A percentile compares a stretch with the other conserved stretches of the same genome.
Evolutionary conservation across 306 rosid genomes (phyloP).

Genomic region (Vicia villosa): DNA sequence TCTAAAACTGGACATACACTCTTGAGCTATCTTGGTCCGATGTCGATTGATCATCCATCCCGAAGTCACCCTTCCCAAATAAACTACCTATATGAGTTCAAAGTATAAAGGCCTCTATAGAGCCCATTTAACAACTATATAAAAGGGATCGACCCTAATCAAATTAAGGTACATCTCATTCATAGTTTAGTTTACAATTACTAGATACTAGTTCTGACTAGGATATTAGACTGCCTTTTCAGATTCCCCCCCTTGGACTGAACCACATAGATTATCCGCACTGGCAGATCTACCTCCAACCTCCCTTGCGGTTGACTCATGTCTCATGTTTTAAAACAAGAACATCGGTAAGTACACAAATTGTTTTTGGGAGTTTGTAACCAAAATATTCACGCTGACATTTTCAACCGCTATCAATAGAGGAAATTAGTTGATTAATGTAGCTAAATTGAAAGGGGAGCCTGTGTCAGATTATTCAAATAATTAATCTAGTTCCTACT

Average conservation of each 20-base stretch:
- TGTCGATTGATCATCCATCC: neutral
- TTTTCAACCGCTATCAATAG: neutral
- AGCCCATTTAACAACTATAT: neutral
- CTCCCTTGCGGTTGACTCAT: neutral
- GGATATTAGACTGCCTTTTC: neutral
- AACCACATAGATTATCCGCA: neutral
- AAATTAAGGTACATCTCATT: neutral
- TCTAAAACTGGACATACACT: neutral
- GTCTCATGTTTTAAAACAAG: neutral
- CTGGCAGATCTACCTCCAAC: neutral
- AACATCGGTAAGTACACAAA: neutral
- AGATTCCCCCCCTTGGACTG: neutral
- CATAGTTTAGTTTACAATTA: neutral
- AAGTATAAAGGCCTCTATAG: neutral
- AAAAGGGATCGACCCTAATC: neutral
- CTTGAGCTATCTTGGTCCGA: neutral
- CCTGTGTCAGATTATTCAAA: neutral
- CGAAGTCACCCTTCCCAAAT: neutral
- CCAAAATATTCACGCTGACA: neutral
- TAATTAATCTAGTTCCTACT: neutral
- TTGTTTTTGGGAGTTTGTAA: neutral
- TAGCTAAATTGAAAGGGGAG: neutral
- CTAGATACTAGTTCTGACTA: neutral
- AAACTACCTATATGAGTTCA: neutral
- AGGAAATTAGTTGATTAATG: conserved; percentile 2